Base-by-base conservation (phyloP, 2,329 filamentous ascomycete species). In the Aureobasidium sp. region DNA sequence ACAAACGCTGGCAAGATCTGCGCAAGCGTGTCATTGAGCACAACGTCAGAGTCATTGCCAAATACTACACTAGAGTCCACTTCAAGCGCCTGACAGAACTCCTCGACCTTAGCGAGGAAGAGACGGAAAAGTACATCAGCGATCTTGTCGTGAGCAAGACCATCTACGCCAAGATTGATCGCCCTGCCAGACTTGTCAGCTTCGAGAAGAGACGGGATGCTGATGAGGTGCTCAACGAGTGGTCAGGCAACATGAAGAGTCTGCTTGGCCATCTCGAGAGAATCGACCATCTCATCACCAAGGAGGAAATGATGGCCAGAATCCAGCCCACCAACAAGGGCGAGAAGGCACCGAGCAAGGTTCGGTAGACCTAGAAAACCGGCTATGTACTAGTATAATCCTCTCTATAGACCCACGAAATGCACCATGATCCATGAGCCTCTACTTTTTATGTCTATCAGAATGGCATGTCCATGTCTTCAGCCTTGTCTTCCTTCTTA, bases 271-370 rank as follows among this genome's bases (percentile, higher is more conserved):
- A 93, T 61, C 73, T 96, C 72, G 92, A 96, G 81, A 84, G 92
- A 66, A 95, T 99, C 65, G 94, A 99, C 73, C 94, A 99, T 76
- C 82, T 99, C 71, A 99, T 99, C 72, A 99, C 95, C 61, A 97
- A 97, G 82, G 94, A 99, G 78, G 94, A 99, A 82, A 99, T 99
- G 94, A 99, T 99, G 94, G 94, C 94, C 44, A 84, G 92, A 64
- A 97, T 99, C 71, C 88, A 94, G 75, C 90, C 90, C 6, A 81
- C 69, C 32, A 77, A 74, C 34, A 77, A 74, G 66, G 71, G 73
- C n/a, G 75, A 76, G 62, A 76, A 77, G 70, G 70, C 68, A 61
- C 76, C 72, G 71, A 68, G 67, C 0, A 77, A 76, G 66, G 73
- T 69, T 32, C 72, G 75, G 34, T 67, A 63, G 51, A 26, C 26